Percentiles rank a stretch among this genome's conserved stretches.
Evolutionary conservation across 495 filamentous ascomycete species (phyloP).

Genomic region (Penicillium daleae): DNA sequence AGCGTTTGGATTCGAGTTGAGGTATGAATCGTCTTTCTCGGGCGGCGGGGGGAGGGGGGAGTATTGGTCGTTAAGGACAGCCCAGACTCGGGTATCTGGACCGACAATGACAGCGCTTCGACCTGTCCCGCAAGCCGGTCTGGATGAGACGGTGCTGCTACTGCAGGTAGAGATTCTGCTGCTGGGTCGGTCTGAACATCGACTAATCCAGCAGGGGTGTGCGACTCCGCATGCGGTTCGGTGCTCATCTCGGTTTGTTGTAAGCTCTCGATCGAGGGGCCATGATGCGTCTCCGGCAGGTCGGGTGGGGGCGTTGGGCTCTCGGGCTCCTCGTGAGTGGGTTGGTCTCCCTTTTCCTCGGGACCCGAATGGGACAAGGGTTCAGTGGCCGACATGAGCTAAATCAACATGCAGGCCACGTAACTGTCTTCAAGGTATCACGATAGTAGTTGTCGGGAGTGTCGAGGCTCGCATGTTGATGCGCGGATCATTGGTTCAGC

Average conservation of each 20-base stretch:
- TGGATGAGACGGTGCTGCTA: slow-evolving; percentile 22
- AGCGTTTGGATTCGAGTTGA: slow-evolving; percentile 65
- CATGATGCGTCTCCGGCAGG: slow-evolving; percentile 31
- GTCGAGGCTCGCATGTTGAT: slow-evolving; percentile 33
- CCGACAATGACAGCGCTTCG: slow-evolving; percentile 42
- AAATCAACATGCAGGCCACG: slow-evolving; percentile 40
- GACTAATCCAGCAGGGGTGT: neutral
- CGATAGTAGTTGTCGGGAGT: slow-evolving; percentile 9
- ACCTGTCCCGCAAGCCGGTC: slow-evolving; percentile 38
- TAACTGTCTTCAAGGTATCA: slow-evolving; percentile 54
- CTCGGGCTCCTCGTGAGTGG: slow-evolving; percentile 19
- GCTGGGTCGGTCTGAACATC: slow-evolving; percentile 12
- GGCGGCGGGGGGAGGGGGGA: slow-evolving; percentile 47
- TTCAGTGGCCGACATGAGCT: slow-evolving; percentile 48
- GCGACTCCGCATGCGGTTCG: slow-evolving; percentile 16
- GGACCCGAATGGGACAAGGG: slow-evolving; percentile 29
- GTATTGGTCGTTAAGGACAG: slow-evolving; percentile 23
- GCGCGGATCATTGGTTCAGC: slow-evolving; percentile 35
- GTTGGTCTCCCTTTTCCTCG: slow-evolving; percentile 34
- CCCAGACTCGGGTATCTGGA: slow-evolving; percentile 21
- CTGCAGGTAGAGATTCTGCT: slow-evolving; percentile 12
- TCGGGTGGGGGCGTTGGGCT: slow-evolving; percentile 19
- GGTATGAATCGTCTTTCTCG: slow-evolving; percentile 59
- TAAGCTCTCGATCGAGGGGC: slow-evolving; percentile 16
- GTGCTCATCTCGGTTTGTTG: slow-evolving; percentile 23